These are phyloP conservation scores for Limnanthes douglasii DNA, from an alignment of 345 rosid genomes.

Conservation along the genomic window DNA sequence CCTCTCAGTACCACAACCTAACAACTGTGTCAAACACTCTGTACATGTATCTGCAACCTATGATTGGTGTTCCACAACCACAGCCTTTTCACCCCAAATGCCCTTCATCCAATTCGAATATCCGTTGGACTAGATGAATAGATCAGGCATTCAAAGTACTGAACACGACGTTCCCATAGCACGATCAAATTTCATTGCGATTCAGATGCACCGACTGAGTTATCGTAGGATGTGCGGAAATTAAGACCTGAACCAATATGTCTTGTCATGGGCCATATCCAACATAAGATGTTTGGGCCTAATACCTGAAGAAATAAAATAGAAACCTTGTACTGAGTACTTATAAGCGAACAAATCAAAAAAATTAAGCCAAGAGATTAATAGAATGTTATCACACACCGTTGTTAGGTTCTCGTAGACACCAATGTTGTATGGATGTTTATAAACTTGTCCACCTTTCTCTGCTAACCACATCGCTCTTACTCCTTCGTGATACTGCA, in stretches of 20 bases:
- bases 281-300: slow-evolving; percentile 59
- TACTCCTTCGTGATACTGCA: slow-evolving; percentile 86
- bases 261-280: slow-evolving; percentile 57
- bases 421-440: slow-evolving; percentile 81
- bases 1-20: too few relatives aligned
- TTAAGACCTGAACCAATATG: slow-evolving; percentile 69
- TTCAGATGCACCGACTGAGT: slow-evolving; percentile 11
- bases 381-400: slow-evolving; percentile 12
- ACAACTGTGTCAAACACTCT: too few relatives aligned
- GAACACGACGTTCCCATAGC: too few relatives aligned
- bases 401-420: slow-evolving; percentile 48
- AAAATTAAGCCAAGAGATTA: background rate
- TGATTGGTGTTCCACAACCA: too few relatives aligned
- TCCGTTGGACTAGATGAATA: too few relatives aligned
- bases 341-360: slow-evolving; percentile 1
- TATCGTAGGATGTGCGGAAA: slow-evolving; percentile 50
- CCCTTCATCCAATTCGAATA: too few relatives aligned
- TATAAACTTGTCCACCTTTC: slow-evolving; percentile 69
- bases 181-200: too few relatives aligned
- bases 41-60: too few relatives aligned
- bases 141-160: too few relatives aligned
- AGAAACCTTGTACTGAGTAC: too few relatives aligned
- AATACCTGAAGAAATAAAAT: slow-evolving; percentile 36
- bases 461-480: slow-evolving; percentile 93
- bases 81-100: too few relatives aligned